phyloP scores from a whole-genome alignment of 2,329 filamentous ascomycete genomes.

The Zymoseptoria crescenta region DNA sequence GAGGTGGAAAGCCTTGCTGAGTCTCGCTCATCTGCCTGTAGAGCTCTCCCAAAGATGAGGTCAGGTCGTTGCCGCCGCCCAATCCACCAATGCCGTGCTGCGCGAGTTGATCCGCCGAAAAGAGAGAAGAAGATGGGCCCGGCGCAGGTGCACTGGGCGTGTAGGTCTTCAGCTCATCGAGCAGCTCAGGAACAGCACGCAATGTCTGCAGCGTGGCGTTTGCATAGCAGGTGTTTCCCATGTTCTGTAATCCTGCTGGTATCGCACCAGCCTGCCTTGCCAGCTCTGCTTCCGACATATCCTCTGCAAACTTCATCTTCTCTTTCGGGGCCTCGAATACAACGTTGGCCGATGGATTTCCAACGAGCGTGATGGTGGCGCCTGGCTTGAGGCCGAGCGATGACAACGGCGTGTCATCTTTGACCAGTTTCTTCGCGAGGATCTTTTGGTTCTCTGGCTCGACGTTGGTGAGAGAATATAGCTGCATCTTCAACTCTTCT shows the following conservation, averaged over 20 bases:
- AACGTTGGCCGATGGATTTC: conserved; percentile 65
- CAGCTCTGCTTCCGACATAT: conserved; percentile 92
- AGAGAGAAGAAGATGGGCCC: conserved; percentile 23
- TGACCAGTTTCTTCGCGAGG: conserved; percentile 87
- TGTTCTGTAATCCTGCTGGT: conserved; percentile 80
- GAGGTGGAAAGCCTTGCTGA: conserved; percentile 75
- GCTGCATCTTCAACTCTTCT: conserved; percentile 90
- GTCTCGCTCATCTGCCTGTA: conserved; percentile 88
- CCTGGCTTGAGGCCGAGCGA: conserved; percentile 78
- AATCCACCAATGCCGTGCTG: conserved; percentile 53
- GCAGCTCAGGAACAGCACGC: conserved; percentile 81
- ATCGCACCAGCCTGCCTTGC: conserved; percentile 76
- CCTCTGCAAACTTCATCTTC: conserved; percentile 80
- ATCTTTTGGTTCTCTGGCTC: conserved; percentile 96
- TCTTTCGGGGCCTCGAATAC: conserved; percentile 64
- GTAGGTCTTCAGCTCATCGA: conserved; percentile 65
- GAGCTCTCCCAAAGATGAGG: conserved; percentile 67
- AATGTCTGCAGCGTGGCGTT: conserved; percentile 95
- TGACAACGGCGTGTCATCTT: conserved; percentile 83
- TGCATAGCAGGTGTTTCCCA: conserved; percentile 97
- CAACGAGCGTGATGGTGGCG: conserved; percentile 93
- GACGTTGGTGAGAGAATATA: conserved; percentile 91
- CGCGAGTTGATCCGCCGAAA: conserved; percentile 29
- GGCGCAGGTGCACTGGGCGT: conserved; percentile 23
- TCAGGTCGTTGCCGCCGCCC: conserved; percentile 60